These are phyloP conservation scores for Cercospora sp. DNA, from an alignment of 2,329 filamentous ascomycete species.

Conservation along the genomic window DNA sequence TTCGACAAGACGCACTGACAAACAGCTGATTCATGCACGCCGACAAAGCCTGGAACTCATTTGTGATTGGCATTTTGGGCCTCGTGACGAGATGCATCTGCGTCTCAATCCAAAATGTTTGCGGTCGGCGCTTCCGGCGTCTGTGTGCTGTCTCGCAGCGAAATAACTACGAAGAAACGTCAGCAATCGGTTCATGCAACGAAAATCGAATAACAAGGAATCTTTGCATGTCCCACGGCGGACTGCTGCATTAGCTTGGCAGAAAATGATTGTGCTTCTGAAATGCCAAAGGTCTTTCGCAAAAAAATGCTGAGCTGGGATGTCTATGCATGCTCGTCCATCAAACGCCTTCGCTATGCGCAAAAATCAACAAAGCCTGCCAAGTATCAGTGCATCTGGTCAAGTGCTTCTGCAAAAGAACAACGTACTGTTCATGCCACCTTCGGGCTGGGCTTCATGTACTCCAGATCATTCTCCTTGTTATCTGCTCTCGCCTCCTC, in stretches of 20 bases:
- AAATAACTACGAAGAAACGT: no score
- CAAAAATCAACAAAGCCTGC: not conserved
- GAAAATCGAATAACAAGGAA: no score
- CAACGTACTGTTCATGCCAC: not conserved
- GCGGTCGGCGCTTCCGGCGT: not conserved
- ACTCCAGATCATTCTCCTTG: conserved; percentile 77
- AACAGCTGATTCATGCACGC: not conserved
- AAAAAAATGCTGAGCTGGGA: not conserved
- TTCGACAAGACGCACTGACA: no score
- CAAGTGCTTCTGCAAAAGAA: not conserved
- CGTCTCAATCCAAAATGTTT: no score
- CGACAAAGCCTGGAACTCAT: not conserved
- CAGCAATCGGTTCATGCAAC: no score
- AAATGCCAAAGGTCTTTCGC: not conserved
- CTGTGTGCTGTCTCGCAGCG: not conserved
- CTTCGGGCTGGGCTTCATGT: conserved; percentile 53
- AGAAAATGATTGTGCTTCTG: not conserved
- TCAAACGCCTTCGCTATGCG: conserved; percentile 8
- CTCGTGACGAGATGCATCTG: not conserved
- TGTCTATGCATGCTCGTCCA: not conserved
- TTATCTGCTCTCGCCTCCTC: conserved; percentile 88
- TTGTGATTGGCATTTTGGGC: not conserved
- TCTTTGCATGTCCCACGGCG: no score
- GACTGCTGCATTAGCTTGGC: no score
- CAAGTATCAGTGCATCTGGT: not conserved